Percentiles rank a stretch among this genome's conserved stretches.
These are phyloP conservation scores for Plenodomus biglobosus DNA, from an alignment of 2,329 filamentous ascomycete genomes.

Conservation along the genomic window DNA sequence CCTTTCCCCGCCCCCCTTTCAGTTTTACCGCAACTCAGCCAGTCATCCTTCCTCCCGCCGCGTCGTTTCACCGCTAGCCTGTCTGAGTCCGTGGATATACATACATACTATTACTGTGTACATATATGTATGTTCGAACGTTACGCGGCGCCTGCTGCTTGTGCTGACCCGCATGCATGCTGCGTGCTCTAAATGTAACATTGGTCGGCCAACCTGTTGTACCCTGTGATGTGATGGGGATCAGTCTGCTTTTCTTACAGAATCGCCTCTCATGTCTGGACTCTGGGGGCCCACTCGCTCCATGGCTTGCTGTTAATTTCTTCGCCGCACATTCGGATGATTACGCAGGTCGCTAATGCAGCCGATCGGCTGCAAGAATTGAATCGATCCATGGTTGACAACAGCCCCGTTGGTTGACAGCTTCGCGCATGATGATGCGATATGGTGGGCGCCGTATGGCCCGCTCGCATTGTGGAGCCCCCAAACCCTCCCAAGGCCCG, in stretches of 20 bases:
- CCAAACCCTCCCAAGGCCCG: no score
- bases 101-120: no score
- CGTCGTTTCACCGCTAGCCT: not conserved
- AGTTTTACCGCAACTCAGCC: conserved; percentile 5
- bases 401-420: not conserved
- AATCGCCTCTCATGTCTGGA: conserved; percentile 31
- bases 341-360: conserved; percentile 32
- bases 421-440: not conserved
- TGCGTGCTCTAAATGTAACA: conserved; percentile 13
- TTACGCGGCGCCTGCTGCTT: conserved; percentile 30
- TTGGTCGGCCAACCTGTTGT: conserved; percentile 14
- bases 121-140: conserved; percentile 18
- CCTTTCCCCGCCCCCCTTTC: no score
- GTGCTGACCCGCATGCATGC: conserved; percentile 24
- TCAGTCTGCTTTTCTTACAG: conserved; percentile 18
- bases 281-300: no score
- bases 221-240: conserved; percentile 16
- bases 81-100: no score
- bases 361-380: conserved; percentile 19
- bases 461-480: not conserved
- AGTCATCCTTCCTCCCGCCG: conserved; percentile 2
- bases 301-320: conserved; percentile 14
- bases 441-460: not conserved
- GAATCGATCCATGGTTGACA: not conserved
- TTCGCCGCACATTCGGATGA: conserved; percentile 23